A percentile compares a stretch with the other conserved stretches of the same genome.
Conservation (phyloP, 352 stramenopile species). For the Globisporangium solare region DNA sequence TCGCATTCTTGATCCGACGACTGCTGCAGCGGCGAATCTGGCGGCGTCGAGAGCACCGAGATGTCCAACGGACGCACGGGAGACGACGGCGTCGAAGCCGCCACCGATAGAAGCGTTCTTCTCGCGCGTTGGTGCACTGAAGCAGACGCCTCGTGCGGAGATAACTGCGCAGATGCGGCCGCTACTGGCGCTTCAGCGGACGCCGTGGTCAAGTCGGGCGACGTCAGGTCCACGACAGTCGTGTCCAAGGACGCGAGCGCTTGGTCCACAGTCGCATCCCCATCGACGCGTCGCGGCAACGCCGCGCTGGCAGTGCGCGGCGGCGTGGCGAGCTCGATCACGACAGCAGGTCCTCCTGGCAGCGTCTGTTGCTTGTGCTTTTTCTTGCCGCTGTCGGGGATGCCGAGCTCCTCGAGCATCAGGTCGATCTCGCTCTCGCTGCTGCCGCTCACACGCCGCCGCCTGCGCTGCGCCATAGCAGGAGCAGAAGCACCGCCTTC, state of each 20-base stretch:
- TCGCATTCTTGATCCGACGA: constrained; percentile 13
- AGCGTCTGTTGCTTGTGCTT: background rate
- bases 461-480: too few relatives aligned
- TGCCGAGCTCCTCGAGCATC: constrained; percentile 14
- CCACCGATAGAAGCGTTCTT: background rate
- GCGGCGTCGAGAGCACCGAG: background rate
- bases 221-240: constrained; percentile 48
- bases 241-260: background rate
- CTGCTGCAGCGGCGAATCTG: background rate
- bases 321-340: constrained; percentile 46
- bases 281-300: constrained; percentile 2
- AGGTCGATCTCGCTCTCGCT: constrained; percentile 12
- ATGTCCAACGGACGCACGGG: background rate
- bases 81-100: background rate
- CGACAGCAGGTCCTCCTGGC: constrained; percentile 4
- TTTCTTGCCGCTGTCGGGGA: constrained; percentile 18
- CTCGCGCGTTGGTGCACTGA: background rate
- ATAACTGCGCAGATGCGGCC: too few relatives aligned
- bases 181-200: constrained; percentile 1
- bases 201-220: constrained; percentile 19
- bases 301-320: too few relatives aligned
- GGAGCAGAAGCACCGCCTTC: background rate
- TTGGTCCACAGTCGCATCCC: background rate
- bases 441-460: constrained; percentile 1
- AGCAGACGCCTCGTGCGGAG: too few relatives aligned